These are phyloP conservation scores for Parsonsia alboflavescens DNA, from an alignment of 257 asterid genomes.

Conservation along the genomic window DNA sequence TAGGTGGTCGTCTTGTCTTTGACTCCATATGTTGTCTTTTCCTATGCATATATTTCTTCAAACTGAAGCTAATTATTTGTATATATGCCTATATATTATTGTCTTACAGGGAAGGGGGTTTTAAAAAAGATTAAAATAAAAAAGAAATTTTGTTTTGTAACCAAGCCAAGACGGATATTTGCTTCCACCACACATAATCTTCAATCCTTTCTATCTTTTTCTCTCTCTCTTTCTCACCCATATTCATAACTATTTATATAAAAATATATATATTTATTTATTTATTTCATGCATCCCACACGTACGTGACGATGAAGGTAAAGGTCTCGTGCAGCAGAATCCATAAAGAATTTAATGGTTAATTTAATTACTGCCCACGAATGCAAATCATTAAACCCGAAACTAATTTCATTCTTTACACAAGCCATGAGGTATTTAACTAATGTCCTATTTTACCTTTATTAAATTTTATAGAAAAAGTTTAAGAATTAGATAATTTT, in stretches of 20 bases:
- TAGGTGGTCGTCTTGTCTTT: conserved; percentile 48
- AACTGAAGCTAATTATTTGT: conserved; percentile 33
- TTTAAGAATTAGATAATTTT: too few species aligned
- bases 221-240: conserved; percentile 10
- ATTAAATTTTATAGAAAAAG: too few species aligned
- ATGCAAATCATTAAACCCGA: neutral
- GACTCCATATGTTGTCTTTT: conserved; percentile 47
- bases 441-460: too few species aligned
- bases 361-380: neutral
- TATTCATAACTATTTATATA: too few species aligned
- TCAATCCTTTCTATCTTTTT: neutral
- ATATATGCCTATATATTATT: conserved; percentile 10
- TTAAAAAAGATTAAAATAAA: too few species aligned
- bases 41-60: conserved; percentile 41
- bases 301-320: conserved; percentile 42
- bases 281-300: conserved; percentile 27
- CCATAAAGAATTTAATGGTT: neutral
- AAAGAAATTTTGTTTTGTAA: conserved; percentile 33
- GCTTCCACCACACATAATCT: conserved; percentile 47
- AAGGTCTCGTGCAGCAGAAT: neutral
- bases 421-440: too few species aligned
- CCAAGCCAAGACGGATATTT: conserved; percentile 34
- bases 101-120: neutral
- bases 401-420: neutral
- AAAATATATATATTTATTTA: too few species aligned